Conservation (phyloP, 2,329 filamentous ascomycete genomes). For the Fonsecaea pugnacius region DNA sequence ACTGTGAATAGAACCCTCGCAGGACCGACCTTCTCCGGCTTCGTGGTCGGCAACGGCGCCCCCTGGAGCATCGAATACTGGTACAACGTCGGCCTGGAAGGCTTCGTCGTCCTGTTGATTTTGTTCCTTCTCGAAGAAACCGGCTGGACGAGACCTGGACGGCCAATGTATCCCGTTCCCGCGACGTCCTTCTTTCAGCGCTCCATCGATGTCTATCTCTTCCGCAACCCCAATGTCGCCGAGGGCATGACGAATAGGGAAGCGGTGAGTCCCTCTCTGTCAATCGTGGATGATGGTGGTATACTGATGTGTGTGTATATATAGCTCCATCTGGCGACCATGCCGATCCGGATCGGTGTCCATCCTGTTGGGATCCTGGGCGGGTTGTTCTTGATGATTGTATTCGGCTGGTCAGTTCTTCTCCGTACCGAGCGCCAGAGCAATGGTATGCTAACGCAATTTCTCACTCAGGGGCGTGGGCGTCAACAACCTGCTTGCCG, state of each 20-base stretch:
- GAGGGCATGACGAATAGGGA: conserved; percentile 5
- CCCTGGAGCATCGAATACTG: conserved; percentile 50
- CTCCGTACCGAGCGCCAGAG: neutral
- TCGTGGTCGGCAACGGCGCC: conserved; percentile 42
- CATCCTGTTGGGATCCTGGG: conserved; percentile 11
- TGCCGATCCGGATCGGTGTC: conserved; percentile 21
- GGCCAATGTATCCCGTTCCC: conserved; percentile 4
- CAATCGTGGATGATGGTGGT: neutral
- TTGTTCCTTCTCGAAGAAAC: conserved; percentile 50
- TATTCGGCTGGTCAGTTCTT: conserved; percentile 16
- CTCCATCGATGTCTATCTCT: conserved; percentile 1
- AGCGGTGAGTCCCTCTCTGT: neutral
- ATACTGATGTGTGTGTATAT: neutral
- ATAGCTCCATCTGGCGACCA: conserved; percentile 38
- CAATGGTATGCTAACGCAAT: neutral
- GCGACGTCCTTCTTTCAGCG: conserved; percentile 4
- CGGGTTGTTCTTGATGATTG: conserved; percentile 17
- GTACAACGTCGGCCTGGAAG: conserved; percentile 50
- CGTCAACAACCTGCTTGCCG: conserved; percentile 43
- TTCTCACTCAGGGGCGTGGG: neutral
- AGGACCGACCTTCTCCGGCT: conserved; percentile 42
- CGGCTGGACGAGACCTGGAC: conserved; percentile 40
- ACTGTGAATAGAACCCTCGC: conserved; percentile 35
- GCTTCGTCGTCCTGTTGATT: conserved; percentile 42
- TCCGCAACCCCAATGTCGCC: conserved; percentile 7